A percentile compares a stretch with the other conserved stretches of the same genome.
Evolutionary conservation across 345 rosid species (phyloP).

Genomic region (Geranium rotundifolium): DNA sequence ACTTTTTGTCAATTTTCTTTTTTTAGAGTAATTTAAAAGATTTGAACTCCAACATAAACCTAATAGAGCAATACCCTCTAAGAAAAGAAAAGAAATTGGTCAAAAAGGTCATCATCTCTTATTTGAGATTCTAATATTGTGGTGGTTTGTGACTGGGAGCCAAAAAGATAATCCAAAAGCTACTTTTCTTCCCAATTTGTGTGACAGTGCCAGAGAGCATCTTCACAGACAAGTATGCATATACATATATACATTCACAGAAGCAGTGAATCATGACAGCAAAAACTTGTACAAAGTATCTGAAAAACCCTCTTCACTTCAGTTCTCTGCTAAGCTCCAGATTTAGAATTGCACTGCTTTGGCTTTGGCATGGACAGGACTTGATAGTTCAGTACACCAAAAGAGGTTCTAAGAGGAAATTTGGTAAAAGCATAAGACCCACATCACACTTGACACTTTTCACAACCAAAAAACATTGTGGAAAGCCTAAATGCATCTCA

Average conservation of each 20-base stretch:
- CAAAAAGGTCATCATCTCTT: constrained; percentile 39
- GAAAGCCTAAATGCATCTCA: too few species aligned
- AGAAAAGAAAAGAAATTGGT: constrained; percentile 12
- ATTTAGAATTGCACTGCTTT: too few species aligned
- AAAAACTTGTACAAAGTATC: background rate
- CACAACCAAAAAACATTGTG: background rate
- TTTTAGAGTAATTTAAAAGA: too few species aligned
- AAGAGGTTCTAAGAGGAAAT: too few species aligned
- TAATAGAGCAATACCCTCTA: constrained; percentile 10
- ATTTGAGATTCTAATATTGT: constrained; percentile 54
- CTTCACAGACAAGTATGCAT: constrained; percentile 12
- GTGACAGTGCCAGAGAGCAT: constrained; percentile 18
- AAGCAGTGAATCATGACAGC: constrained; percentile 4
- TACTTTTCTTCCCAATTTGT: constrained; percentile 23
- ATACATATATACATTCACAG: background rate
- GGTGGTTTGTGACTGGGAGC: constrained; percentile 50
- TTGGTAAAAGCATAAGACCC: background rate
- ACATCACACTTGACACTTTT: background rate
- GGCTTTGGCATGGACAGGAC: background rate
- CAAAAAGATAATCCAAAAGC: constrained; percentile 38
- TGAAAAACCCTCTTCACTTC: background rate
- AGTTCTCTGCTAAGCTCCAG: background rate
- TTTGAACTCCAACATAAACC: too few species aligned
- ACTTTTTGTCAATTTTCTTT: constrained; percentile 3
- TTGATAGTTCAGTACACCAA: too few species aligned